A percentile compares a stretch with the other conserved stretches of the same genome.
Conservation (phyloP, 2,329 filamentous ascomycete genomes). For the Colletotrichum acutatum region DNA sequence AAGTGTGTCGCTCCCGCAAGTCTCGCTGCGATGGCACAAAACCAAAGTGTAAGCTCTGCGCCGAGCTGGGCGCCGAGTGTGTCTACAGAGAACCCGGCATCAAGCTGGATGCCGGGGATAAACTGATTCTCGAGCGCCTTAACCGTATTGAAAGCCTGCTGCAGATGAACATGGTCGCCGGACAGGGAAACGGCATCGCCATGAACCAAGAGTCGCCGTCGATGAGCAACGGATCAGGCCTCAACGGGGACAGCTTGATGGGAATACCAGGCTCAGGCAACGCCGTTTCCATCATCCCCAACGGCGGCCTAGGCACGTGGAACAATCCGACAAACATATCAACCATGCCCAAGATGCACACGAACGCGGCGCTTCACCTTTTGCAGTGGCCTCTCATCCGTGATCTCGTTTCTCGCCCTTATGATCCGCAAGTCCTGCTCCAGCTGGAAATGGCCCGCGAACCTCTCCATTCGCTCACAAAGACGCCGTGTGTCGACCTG, state of each 20-base stretch:
- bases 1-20: constrained; percentile 84
- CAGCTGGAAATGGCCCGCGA: constrained; percentile 85
- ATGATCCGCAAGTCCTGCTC: constrained; percentile 83
- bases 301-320: constrained; percentile 79
- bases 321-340: constrained; percentile 76
- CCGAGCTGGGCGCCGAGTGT: constrained; percentile 84
- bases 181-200: constrained; percentile 61
- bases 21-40: constrained; percentile 82
- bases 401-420: constrained; percentile 79
- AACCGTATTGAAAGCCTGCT: constrained; percentile 81
- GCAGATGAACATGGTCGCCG: constrained; percentile 72
- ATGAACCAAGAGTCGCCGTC: constrained; percentile 72
- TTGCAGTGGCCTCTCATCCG: constrained; percentile 85
- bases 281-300: constrained; percentile 67
- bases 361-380: constrained; percentile 81
- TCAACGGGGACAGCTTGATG: constrained; percentile 68
- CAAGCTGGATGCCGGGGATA: constrained; percentile 88
- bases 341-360: constrained; percentile 87
- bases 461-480: constrained; percentile 75
- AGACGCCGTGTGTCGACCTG: constrained; percentile 74
- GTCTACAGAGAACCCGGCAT: constrained; percentile 87
- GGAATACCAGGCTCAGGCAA: constrained; percentile 54
- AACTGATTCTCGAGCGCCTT: constrained; percentile 83
- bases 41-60: constrained; percentile 86
- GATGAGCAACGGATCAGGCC: constrained; percentile 71